A percentile compares a stretch with the other conserved stretches of the same genome.
Conservation (phyloP, 495 filamentous ascomycete species). For the Ascobolus immersus region DNA sequence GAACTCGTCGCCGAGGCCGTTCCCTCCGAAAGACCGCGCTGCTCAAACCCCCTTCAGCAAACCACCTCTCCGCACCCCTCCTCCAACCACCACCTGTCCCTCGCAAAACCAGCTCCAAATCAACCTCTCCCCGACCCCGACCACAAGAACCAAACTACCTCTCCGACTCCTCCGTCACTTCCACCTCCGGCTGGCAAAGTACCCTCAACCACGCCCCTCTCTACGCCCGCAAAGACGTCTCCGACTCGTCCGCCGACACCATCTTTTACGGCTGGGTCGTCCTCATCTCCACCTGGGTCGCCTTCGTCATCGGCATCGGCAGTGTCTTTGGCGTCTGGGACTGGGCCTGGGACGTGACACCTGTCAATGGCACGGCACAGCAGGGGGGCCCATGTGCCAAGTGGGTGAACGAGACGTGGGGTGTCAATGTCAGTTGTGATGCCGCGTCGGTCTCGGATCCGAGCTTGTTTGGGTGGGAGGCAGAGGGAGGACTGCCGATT, state of each 20-base stretch:
- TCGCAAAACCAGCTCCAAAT: not conserved
- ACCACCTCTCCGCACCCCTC: conserved; percentile 46
- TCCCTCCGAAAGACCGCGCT: conserved; percentile 59
- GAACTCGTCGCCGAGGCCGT: conserved; percentile 47
- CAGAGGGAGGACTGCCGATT: conserved; percentile 48
- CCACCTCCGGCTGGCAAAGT: not conserved
- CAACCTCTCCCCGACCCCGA: not conserved
- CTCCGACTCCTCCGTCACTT: not conserved
- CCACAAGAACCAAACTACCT: not conserved
- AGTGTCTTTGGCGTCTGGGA: conserved; percentile 94
- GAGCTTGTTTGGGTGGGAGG: not conserved
- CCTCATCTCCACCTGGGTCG: conserved; percentile 65
- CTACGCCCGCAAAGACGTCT: conserved; percentile 18
- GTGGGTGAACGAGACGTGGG: not conserved
- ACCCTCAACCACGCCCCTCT: conserved; percentile 14
- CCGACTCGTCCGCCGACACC: conserved; percentile 30
- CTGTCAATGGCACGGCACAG: not conserved
- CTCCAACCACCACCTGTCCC: too few species aligned
- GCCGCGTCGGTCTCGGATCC: conserved; percentile 5
- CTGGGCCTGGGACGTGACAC: conserved; percentile 82
- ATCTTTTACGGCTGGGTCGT: conserved; percentile 95
- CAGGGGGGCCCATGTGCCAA: too few species aligned
- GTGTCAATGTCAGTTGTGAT: conserved; percentile 1
- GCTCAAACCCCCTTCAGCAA: conserved; percentile 24
- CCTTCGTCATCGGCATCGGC: conserved; percentile 88